These are phyloP conservation scores for Phytophthora pini DNA, from an alignment of 352 stramenopile species.

Conservation along the genomic window DNA sequence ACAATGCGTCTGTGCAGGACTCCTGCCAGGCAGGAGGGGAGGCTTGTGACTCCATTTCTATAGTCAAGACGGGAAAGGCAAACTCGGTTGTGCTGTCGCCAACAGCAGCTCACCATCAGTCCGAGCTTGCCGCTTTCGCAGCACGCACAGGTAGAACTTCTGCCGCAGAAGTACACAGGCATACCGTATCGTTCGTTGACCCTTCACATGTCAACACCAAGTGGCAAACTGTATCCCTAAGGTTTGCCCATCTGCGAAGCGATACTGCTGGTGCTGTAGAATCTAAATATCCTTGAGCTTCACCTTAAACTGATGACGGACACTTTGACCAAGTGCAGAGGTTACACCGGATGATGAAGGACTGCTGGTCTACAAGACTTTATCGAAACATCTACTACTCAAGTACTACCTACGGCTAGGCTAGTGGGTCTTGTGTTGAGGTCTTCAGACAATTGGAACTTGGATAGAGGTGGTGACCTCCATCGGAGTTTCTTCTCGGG, in stretches of 20 bases:
- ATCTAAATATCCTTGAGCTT: not conserved
- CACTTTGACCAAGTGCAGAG: not conserved
- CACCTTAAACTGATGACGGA: not conserved
- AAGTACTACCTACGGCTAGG: not conserved
- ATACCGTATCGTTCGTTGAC: not conserved
- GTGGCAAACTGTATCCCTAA: not conserved
- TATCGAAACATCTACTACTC: too few species aligned
- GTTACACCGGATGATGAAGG: not conserved
- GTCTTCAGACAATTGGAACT: too few species aligned
- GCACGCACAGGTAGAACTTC: not conserved
- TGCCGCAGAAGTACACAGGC: too few species aligned
- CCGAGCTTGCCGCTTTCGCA: not conserved
- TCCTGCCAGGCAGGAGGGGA: not conserved
- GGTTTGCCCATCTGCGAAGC: slow-evolving; percentile 13
- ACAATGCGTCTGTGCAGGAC: too few species aligned
- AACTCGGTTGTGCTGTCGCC: too few species aligned
- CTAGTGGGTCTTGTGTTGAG: not conserved
- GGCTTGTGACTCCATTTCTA: slow-evolving; percentile 1
- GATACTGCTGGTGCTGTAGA: slow-evolving; percentile 13
- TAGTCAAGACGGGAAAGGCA: not conserved
- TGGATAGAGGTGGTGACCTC: too few species aligned
- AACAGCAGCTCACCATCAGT: not conserved
- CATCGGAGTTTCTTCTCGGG: not conserved
- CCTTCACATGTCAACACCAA: not conserved
- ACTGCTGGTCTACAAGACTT: not conserved